Percentiles rank a stretch among this genome's conserved stretches.
phyloP scores from a whole-genome alignment of 352 stramenopile genomes.

The Globisporangium canariense region DNA sequence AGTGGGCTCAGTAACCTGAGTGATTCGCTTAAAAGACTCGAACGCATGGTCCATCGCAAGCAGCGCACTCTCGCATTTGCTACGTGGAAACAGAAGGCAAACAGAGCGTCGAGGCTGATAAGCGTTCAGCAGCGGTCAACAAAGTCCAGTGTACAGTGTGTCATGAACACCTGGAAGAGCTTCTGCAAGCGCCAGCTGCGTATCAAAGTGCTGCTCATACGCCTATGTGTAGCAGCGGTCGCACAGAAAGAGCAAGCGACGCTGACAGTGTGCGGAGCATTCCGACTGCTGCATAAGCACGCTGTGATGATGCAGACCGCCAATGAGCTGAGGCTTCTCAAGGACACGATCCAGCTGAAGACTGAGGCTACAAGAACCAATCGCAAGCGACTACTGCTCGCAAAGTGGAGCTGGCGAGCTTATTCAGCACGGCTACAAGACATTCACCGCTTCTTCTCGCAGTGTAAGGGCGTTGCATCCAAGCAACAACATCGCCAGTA shows the following conservation, averaged over 20 bases:
- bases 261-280: constrained; percentile 10
- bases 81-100: constrained; percentile 25
- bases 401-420: constrained; percentile 50
- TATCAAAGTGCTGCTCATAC: constrained; percentile 5
- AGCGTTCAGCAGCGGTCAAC: constrained; percentile 6
- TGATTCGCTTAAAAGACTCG: constrained; percentile 13
- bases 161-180: constrained; percentile 7
- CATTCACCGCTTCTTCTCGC: constrained; percentile 37
- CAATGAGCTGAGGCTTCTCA: neutral
- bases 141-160: neutral
- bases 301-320: neutral
- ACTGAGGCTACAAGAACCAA: neutral
- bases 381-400: constrained; percentile 18
- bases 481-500: neutral
- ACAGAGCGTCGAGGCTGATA: neutral
- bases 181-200: neutral
- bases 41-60: constrained; percentile 19
- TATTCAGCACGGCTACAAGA: constrained; percentile 31
- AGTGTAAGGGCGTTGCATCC: constrained; percentile 15
- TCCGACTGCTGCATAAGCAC: constrained; percentile 3
- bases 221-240: neutral
- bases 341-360: neutral
- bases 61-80: constrained; percentile 20
- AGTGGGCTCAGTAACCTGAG: constrained; percentile 5
- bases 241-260: neutral